Evolutionary conservation across 2,329 filamentous ascomycete species (phyloP), one percentile per base, ranked within the genome.

Genomic region (Emericellopsis atlantica): DNA sequence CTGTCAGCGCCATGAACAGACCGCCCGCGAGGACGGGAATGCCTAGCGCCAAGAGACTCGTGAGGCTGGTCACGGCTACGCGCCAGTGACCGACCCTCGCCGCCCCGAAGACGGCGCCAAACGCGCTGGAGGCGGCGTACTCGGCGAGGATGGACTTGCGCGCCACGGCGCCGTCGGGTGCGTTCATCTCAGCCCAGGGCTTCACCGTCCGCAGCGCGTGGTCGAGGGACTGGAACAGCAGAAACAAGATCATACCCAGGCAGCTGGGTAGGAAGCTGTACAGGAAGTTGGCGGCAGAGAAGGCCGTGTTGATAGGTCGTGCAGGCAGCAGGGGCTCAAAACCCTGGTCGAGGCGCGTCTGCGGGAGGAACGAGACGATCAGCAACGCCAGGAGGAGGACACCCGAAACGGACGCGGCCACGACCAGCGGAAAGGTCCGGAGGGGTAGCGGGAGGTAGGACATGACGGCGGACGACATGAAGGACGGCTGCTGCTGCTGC

Each of bases 271-370:
- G 42, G 58, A 89, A 87, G 45, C 75, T 78, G 65, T 88, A 95
- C 39, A 95, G 64, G 61, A 95, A 95, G 59, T 95, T 87, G 39
- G 87, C 85, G 1, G 84, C 69, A 1, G 86, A 93, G 59, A 93
- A 95, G 15, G 82, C 84, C 22, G 66, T 66, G 0, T 61, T 52
- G 4, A 72, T 65, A 1, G 85, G 76, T 3, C 67, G 64, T 0
- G 81, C 77, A 9, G 69, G 63, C 1, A 95, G 64, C 6, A 70
- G 65, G 3, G 89, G 87, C 6, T 70, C 58, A 57, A 94, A 95
- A 8, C 88, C 89, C 7, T 68, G 57, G 32, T 72, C 62, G 24
- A 94, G 69, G 10, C 74, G 72, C 8, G 74, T 79, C 6, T 70
- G 66, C 32, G 81, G 78, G 45, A 89, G 67, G 58, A 94, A 95